These are phyloP conservation scores for Pyricularia sp. DNA, from an alignment of 2,329 filamentous ascomycete species.

Conservation along the genomic window DNA sequence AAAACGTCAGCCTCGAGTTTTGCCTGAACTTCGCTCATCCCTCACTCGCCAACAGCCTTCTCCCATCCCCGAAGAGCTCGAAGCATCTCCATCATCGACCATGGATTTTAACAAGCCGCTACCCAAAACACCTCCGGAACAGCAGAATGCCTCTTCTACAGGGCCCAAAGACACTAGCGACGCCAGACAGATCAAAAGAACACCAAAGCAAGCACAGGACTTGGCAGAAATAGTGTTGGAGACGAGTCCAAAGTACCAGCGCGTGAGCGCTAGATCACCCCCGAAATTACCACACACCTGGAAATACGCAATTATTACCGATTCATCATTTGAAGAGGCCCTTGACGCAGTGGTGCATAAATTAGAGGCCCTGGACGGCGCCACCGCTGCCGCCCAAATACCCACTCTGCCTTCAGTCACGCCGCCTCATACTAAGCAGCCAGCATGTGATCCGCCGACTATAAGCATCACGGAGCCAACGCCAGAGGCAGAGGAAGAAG, in stretches of 20 bases:
- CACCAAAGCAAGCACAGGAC: neutral
- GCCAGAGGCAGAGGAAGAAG: neutral
- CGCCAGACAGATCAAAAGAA: neutral
- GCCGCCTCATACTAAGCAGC: neutral
- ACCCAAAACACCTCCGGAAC: neutral
- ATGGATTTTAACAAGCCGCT: conserved; percentile 1
- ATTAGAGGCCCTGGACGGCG: conserved; percentile 15
- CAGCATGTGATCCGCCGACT: neutral
- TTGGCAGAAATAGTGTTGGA: neutral
- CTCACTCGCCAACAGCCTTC: neutral
- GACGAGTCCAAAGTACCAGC: neutral
- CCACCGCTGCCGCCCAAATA: neutral
- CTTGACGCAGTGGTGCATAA: conserved; percentile 16
- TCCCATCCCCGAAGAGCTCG: neutral
- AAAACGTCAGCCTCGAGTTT: neutral
- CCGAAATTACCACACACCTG: conserved; percentile 12
- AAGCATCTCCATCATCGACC: neutral
- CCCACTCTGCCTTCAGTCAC: neutral
- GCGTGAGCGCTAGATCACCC: neutral
- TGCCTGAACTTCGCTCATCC: neutral
- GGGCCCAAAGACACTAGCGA: neutral
- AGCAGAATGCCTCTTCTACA: neutral
- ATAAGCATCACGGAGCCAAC: neutral
- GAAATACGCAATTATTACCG: conserved; percentile 11
- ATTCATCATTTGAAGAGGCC: conserved; percentile 15